Conservation (phyloP, 2,329 filamentous ascomycete genomes). For the Blastomyces parvus region DNA sequence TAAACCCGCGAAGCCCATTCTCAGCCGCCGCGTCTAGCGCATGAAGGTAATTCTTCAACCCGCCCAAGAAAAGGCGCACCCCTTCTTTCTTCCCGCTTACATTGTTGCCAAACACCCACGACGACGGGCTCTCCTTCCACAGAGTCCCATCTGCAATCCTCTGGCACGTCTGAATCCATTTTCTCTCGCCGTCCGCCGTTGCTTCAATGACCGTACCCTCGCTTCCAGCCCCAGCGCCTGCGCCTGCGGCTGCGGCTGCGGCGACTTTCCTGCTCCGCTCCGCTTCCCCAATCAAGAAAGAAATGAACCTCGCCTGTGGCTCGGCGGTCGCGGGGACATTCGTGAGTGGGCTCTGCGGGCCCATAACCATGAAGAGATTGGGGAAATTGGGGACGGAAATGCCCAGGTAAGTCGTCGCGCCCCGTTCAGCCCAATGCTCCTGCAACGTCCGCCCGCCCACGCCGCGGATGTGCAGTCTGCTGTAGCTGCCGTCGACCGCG, state of each 20-base stretch:
- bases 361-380: constrained; percentile 1
- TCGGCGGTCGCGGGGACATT: constrained; percentile 1
- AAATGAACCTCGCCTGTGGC: background rate
- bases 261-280: background rate
- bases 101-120: constrained; percentile 12
- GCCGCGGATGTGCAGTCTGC: background rate
- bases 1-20: background rate
- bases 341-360: constrained; percentile 1
- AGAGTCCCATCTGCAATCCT: constrained; percentile 6
- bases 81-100: constrained; percentile 10
- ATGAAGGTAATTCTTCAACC: background rate
- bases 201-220: constrained; percentile 7
- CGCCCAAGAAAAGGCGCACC: constrained; percentile 9
- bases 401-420: background rate
- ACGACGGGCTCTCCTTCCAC: constrained; percentile 8
- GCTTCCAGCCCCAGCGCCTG: background rate
- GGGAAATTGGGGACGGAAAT: background rate
- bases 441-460: background rate
- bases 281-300: background rate
- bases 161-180: constrained; percentile 7
- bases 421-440: background rate
- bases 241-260: background rate
- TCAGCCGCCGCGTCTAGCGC: background rate
- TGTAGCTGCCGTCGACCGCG: background rate
- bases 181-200: constrained; percentile 10